Conservation (phyloP, 441 rosid genomes). For the Euphorbia celastroides region DNA sequence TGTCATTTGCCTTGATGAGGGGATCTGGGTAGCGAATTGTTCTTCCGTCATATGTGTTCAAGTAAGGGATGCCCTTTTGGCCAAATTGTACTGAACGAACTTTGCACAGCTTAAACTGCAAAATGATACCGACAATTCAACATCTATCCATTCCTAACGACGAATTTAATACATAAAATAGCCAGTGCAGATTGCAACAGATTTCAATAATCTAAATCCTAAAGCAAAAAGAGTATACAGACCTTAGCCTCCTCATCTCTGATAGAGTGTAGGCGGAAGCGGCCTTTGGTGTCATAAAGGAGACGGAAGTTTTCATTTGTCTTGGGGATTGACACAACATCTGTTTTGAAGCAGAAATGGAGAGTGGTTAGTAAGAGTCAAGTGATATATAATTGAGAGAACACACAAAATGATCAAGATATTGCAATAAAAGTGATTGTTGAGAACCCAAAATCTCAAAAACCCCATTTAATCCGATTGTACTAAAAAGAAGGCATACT, state of each 20-base stretch:
- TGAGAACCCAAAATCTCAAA: too few species aligned
- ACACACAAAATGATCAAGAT: not conserved
- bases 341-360: too few species aligned
- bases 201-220: not conserved
- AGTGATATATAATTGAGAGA: not conserved
- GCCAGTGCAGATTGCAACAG: not conserved
- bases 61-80: constrained; percentile 62
- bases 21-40: constrained; percentile 72
- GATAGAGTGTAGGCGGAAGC: too few species aligned
- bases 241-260: not conserved
- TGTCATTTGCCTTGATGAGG: constrained; percentile 67
- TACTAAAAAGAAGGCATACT: too few species aligned
- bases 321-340: too few species aligned
- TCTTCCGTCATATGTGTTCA: constrained; percentile 71
- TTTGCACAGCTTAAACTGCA: constrained; percentile 69
- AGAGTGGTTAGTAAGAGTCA: not conserved
- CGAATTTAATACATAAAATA: too few species aligned
- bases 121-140: not conserved
- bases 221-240: not conserved
- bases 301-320: too few species aligned
- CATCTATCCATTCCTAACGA: not conserved
- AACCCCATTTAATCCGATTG: too few species aligned
- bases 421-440: not conserved
- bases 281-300: too few species aligned
- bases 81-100: constrained; percentile 60